Evolutionary conservation across 139 green algal species (phyloP), one percentile per base, ranked within the genome.

Genomic region (Nannochloris sp.): DNA sequence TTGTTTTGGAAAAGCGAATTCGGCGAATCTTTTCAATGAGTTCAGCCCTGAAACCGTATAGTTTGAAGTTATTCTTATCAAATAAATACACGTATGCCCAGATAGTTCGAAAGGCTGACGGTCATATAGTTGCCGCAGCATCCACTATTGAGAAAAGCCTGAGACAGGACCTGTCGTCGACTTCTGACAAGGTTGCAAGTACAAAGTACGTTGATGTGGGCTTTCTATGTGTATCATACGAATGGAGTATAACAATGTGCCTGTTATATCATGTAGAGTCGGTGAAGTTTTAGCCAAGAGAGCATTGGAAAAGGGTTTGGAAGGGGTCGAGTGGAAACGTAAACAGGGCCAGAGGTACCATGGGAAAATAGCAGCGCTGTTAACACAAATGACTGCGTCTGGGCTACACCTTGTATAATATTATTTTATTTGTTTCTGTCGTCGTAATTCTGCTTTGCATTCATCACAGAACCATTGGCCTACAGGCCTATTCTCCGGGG

Each of bases 401-500:
- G 73, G 76, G 1, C 4, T 83, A n/a, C 51, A 60, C 12, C 43
- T 83, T 44, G 48, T 72, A 4, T 76, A 19, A 68, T 34, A 54
- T 40, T 76, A 60, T 75, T 36, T 70, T 65, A 44, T 77, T 54
- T 18, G 48, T 29, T 29, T 29, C 27, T 44, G 31, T 68, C 27
- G 19, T 63, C 16, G 59, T 73, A 53, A 25, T 25, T 19, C 46
- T 53, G 46, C 66, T 10, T 58, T 54, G 66, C 81, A 88, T 2
- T 85, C 71, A 9, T 69, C 61, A 71, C 81, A 88, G 59, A 78
- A 87, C 81, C 81, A 88, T 48, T 80, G 78, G 44, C 62, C 72
- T 48, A 78, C 78, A 15, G 71, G 68, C 34, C 57, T 63, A 55
- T 72, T 73, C 24, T 78, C 78, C 14, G 69, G 64, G 21, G 67